phyloP scores from a whole-genome alignment of 2,329 filamentous ascomycete genomes.

The Colletotrichum sp. region DNA sequence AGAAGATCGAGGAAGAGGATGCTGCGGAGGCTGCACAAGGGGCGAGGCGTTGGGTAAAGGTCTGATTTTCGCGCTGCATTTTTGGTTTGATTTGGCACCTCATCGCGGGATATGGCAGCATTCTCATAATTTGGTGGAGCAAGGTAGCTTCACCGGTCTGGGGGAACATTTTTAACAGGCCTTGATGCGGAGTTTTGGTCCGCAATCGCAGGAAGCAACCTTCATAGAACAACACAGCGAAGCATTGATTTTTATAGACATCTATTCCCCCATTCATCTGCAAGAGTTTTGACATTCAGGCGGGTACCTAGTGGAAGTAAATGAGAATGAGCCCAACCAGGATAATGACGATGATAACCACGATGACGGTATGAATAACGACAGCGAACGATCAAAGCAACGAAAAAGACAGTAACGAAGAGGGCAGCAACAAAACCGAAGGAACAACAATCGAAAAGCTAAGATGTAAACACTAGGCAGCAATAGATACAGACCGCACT shows the following conservation, averaged over 20 bases:
- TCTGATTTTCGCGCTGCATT: neutral
- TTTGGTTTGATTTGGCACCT: neutral
- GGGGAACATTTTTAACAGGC: neutral
- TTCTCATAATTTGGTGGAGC: neutral
- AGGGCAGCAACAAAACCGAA: too few relatives aligned
- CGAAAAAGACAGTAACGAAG: too few relatives aligned
- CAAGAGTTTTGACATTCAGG: too few relatives aligned
- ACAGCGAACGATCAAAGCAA: accelerated
- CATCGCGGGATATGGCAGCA: neutral
- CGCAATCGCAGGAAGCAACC: neutral
- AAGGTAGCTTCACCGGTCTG: neutral
- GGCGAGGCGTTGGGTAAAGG: neutral
- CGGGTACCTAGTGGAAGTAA: too few relatives aligned
- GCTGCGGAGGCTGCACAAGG: neutral
- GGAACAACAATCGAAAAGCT: too few relatives aligned
- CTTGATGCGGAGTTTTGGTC: neutral
- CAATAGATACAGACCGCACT: too few relatives aligned
- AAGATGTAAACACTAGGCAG: accelerated
- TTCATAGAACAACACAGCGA: neutral
- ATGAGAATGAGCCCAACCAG: too few relatives aligned
- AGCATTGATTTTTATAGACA: neutral
- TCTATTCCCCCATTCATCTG: accelerated
- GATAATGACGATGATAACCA: too few relatives aligned
- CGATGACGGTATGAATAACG: too few relatives aligned
- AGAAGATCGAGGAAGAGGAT: neutral